phyloP scores from a whole-genome alignment of 257 asterid genomes.

The Henckelia pumila region DNA sequence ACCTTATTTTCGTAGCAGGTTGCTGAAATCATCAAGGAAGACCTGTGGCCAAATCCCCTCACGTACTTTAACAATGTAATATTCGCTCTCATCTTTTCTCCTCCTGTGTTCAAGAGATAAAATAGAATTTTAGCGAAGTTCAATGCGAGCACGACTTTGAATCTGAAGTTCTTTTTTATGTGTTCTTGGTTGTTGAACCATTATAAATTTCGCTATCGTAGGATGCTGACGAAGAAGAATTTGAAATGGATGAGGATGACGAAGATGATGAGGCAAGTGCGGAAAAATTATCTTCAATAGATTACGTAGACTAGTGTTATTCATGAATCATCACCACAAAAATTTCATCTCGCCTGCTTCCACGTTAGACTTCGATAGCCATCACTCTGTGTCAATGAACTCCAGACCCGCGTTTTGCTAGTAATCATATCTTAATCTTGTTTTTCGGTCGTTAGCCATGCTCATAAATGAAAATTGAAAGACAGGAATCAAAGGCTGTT shows the following conservation, averaged over 20 bases:
- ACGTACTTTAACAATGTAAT: conserved; percentile 48
- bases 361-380: background rate
- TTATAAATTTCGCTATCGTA: conserved; percentile 2
- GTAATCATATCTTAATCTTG: background rate
- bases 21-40: conserved; percentile 66
- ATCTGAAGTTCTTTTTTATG: background rate
- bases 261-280: conserved; percentile 36
- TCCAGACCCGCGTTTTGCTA: background rate
- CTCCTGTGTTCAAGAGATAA: background rate
- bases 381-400: background rate
- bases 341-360: background rate
- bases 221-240: conserved; percentile 47
- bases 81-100: background rate
- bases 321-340: background rate
- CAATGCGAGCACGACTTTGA: background rate
- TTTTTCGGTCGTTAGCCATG: no score
- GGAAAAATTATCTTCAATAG: background rate
- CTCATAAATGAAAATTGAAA: background rate
- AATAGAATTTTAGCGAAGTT: conserved; percentile 9
- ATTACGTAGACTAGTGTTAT: background rate
- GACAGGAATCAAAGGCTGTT: background rate
- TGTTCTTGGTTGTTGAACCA: background rate
- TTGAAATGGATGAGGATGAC: conserved; percentile 35
- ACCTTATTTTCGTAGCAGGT: conserved; percentile 31
- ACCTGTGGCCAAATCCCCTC: conserved; percentile 65